Evolutionary conservation across 2,329 filamentous ascomycete genomes (phyloP), one percentile per base, ranked within the genome.

Genomic region (Pestalotiopsis sp.): DNA sequence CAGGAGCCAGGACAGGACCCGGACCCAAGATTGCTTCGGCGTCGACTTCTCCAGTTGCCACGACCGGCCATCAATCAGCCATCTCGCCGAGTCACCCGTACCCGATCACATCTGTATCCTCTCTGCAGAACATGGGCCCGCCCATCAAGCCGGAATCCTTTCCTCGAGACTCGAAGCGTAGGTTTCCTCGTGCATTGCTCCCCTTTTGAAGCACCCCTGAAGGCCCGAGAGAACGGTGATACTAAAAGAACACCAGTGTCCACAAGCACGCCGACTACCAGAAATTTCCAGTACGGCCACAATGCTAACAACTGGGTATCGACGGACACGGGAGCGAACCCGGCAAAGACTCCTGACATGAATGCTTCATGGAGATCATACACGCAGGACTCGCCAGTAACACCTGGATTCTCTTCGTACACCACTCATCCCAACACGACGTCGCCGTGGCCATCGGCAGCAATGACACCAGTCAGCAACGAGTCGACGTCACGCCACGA

Each of bases 391-490:
- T 84, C 86, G 7, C 83, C 86, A 11, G 79, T 87, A 41, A 84
- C 84, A 3, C 80, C 85, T 0, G 84, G 83, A 2, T 86, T 85
- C 69, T 84, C 86, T 4, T 82, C 85, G 1, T 89, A 86, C 72
- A 79, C 81, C 5, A 80, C 82, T 25, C 80, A 83, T 57, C 76
- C 82, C 14, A 74, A 77, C 23, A 70, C 81, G 2, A 78, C 84
- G 0, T 76, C 81, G 31, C 76, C 81, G 2, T 87, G 85, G 86
- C 75, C 78, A 41, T 68, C 73, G 17, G 68, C 68, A n/a, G 69
- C 75, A 20, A 49, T 74, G 5, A 63, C 75, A 7, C 74, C 78
- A 4, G 73, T 81, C 38, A 77, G 80, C 64, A 75, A 81, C 6
- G 82, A 84, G 49, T 68, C 81, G 39, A 76, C 78, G 11, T 73